These are phyloP conservation scores for Alternaria sp. DNA, from an alignment of 2,329 filamentous ascomycete genomes.

Conservation along the genomic window DNA sequence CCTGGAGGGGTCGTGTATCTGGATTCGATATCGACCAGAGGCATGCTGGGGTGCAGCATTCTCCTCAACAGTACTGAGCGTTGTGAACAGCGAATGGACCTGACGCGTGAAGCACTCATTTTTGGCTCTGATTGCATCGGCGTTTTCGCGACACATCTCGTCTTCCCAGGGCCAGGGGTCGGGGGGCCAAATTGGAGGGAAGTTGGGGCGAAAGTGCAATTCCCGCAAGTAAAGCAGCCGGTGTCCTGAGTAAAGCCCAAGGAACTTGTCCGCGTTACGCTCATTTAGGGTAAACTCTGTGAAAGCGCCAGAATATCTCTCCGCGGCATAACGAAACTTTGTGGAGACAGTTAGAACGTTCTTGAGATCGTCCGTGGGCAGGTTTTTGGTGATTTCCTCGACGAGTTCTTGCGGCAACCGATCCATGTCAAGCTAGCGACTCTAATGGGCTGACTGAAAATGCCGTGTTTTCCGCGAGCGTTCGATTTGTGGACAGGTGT, in stretches of 20 bases:
- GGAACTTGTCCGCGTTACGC: conserved; percentile 9
- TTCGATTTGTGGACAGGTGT: not conserved
- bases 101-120: conserved; percentile 18
- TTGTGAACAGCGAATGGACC: conserved; percentile 11
- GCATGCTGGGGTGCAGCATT: not conserved
- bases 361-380: conserved; percentile 17
- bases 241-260: conserved; percentile 9
- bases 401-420: conserved; percentile 19
- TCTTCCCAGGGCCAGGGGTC: conserved; percentile 1
- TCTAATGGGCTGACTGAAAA: not conserved
- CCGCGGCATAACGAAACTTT: conserved; percentile 14
- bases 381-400: conserved; percentile 19
- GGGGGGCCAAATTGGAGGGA: not conserved
- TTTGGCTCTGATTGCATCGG: conserved; percentile 9
- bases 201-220: not conserved
- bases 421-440: conserved; percentile 11
- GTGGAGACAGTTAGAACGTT: conserved; percentile 14
- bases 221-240: conserved; percentile 14
- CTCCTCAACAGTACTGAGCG: conserved; percentile 13
- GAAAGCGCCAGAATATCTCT: conserved; percentile 18
- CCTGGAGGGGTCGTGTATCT: not conserved
- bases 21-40: not conserved
- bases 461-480: not conserved
- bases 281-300: conserved; percentile 5
- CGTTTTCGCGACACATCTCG: not conserved